Conservation (phyloP, 2,329 filamentous ascomycete genomes). For the Colletotrichum tofieldiae region DNA sequence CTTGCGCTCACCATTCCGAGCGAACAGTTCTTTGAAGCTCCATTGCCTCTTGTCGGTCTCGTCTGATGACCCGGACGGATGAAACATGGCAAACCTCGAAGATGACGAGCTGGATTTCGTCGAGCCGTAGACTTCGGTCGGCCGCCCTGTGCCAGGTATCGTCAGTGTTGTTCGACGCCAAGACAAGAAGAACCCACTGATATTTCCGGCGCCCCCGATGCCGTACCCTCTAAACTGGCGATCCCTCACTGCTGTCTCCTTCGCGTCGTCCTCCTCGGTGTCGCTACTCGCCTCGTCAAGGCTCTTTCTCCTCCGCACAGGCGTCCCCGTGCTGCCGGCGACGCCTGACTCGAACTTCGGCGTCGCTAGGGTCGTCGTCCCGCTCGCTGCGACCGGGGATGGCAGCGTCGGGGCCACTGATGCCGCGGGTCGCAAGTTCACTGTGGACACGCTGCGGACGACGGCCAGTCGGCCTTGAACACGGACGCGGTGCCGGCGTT, state of each 20-base stretch:
- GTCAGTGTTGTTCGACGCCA: background rate
- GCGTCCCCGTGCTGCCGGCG: constrained; percentile 35
- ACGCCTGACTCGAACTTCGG: constrained; percentile 45
- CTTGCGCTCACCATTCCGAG: constrained; percentile 25
- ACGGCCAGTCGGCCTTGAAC: constrained; percentile 56
- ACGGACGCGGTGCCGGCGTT: constrained; percentile 53
- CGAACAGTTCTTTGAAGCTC: constrained; percentile 39
- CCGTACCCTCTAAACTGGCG: constrained; percentile 56
- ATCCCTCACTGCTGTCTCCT: constrained; percentile 50
- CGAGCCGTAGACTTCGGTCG: constrained; percentile 47
- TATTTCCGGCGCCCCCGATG: constrained; percentile 58
- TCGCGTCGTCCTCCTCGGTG: constrained; percentile 47
- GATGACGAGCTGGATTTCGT: constrained; percentile 20
- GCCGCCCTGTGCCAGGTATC: constrained; percentile 42
- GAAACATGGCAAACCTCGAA: constrained; percentile 21
- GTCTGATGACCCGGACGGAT: constrained; percentile 12
- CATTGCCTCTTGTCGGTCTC: constrained; percentile 23
- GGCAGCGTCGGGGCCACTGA: constrained; percentile 28
- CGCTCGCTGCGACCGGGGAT: constrained; percentile 17
- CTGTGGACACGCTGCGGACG: constrained; percentile 54
- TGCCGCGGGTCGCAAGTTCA: constrained; percentile 44
- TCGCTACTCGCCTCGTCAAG: constrained; percentile 43
- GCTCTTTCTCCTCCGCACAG: constrained; percentile 41
- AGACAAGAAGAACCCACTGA: constrained; percentile 49
- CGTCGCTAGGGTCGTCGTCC: constrained; percentile 22